Percentiles rank a stretch among this genome's conserved stretches.
phyloP scores from a whole-genome alignment of 73 alveolate species.

The Paramecium biaurelia region DNA sequence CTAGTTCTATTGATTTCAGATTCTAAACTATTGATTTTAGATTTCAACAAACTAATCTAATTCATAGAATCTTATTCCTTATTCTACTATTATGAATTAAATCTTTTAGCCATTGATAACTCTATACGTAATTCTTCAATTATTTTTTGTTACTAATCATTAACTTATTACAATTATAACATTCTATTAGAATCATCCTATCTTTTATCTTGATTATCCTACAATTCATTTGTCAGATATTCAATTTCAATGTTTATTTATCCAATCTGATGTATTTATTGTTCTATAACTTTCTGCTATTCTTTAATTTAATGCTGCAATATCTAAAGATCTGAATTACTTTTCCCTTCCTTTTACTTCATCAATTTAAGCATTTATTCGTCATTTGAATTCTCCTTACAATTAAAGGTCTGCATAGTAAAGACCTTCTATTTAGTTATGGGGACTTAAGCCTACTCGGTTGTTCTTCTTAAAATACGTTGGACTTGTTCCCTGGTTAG shows the following conservation, averaged over 20 bases:
- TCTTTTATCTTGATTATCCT: not conserved
- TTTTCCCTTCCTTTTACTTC: not conserved
- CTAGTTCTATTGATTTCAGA: not conserved
- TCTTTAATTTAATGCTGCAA: not conserved
- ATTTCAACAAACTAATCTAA: not conserved
- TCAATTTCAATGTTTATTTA: slow-evolving; percentile 17
- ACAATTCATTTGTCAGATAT: slow-evolving; percentile 26
- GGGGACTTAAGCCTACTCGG: not conserved
- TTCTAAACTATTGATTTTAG: not conserved
- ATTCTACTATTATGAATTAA: not conserved
- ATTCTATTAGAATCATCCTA: not conserved
- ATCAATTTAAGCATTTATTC: not conserved
- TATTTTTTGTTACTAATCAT: not conserved
- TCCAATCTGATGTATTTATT: not conserved
- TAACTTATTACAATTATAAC: not conserved
- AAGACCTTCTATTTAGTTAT: not conserved
- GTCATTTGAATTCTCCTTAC: slow-evolving; percentile 2
- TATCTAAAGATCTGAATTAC: not conserved
- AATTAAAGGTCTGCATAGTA: slow-evolving; percentile 16
- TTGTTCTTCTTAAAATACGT: not conserved
- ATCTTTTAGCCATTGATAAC: not conserved
- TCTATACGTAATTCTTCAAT: not conserved
- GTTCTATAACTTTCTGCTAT: not conserved
- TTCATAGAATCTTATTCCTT: not conserved
- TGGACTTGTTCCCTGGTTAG: slow-evolving; percentile 1